Base-by-base conservation (phyloP, 768 basidiomycete species). In the Collybia mongolica region DNA sequence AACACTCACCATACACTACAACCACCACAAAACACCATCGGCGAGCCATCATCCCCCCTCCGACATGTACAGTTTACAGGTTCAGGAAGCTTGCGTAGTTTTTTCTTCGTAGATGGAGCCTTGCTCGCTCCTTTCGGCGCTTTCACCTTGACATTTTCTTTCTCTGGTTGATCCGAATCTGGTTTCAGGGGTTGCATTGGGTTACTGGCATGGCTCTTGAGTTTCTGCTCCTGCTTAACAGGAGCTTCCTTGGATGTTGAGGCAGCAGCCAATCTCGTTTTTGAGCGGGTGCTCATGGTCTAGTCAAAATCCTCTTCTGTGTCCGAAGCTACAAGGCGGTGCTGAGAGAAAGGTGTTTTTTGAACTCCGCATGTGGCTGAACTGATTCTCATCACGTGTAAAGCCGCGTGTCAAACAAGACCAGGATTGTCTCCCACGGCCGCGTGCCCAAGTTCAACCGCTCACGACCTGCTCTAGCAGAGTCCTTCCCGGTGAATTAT, bases 1-100 rank as follows among this genome's bases (percentile, higher is more conserved):
- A 51, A 44, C 46, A 40, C 73, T 46, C 51, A 74, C 90, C 90
- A 92, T 53, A 86, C 83, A 22, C 70, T 73, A 65, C 90, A 93
- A 44, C 77, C 72, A 20, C 80, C 75, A 62, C 90, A 93, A 32
- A 69, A 70, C 40, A 93, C 83, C 89, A 92, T 90, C 8, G 90
- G 89, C 5, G 84, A 76, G 32, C 86, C 89, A 70, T 90, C 85
- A 62, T 92, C 85, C 39, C 79, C 79, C 44, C 79, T 76, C 17
- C 75, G 72, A 65, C 90, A 93, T 1, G 77, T 69, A 71, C 90
- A 92, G 57, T 78, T 73, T 8, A 68, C 56, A 12, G 65, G 52
- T 40, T 59, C 44, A 29, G 42, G 20, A 43, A 56, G n/a, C 54
- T 39, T 53, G 29, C 28, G 17, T 46, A 12, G 29, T 38, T 38